phyloP scores from a whole-genome alignment of 1,139 yeast species.

The Saccharomycopsis phalli region DNA sequence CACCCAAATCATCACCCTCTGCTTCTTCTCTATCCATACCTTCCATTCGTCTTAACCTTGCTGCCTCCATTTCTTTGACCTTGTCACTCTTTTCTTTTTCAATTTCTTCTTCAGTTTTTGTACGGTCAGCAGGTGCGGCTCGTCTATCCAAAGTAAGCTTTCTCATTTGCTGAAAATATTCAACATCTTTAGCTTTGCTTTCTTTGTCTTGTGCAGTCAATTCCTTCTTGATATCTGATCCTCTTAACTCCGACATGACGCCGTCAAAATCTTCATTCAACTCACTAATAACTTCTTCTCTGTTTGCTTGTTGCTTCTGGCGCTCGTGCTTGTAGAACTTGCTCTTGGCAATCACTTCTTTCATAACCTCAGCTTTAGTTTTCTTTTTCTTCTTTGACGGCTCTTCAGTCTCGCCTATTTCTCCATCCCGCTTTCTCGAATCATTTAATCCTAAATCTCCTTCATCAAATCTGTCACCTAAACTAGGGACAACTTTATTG shows the following conservation, averaged over 20 bases:
- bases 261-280: conserved; percentile 74
- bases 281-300: conserved; percentile 62
- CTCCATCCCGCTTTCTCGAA: conserved; percentile 21
- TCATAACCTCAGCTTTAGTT: conserved; percentile 92
- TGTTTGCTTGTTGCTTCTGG: conserved; percentile 65
- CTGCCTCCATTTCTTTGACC: conserved; percentile 62
- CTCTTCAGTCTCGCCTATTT: conserved; percentile 30
- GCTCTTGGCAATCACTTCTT: conserved; percentile 91
- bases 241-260: conserved; percentile 54
- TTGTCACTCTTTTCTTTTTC: conserved; percentile 59
- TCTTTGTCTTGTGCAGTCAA: conserved; percentile 25
- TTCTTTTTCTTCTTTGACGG: conserved; percentile 56
- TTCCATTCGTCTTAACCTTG: conserved; percentile 76
- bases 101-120: conserved; percentile 85
- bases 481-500: conserved; percentile 59
- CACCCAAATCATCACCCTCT: conserved; percentile 62
- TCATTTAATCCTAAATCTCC: conserved; percentile 37
- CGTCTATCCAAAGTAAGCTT: conserved; percentile 78
- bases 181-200: conserved; percentile 41
- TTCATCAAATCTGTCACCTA: conserved; percentile 41
- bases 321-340: conserved; percentile 84
- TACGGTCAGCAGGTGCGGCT: conserved; percentile 93
- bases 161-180: conserved; percentile 69
- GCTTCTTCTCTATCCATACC: conserved; percentile 43
- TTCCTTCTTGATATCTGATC: conserved; percentile 23